Evolutionary conservation across 2,329 filamentous ascomycete species (phyloP).

Genomic region (Ascomycota sp.): DNA sequence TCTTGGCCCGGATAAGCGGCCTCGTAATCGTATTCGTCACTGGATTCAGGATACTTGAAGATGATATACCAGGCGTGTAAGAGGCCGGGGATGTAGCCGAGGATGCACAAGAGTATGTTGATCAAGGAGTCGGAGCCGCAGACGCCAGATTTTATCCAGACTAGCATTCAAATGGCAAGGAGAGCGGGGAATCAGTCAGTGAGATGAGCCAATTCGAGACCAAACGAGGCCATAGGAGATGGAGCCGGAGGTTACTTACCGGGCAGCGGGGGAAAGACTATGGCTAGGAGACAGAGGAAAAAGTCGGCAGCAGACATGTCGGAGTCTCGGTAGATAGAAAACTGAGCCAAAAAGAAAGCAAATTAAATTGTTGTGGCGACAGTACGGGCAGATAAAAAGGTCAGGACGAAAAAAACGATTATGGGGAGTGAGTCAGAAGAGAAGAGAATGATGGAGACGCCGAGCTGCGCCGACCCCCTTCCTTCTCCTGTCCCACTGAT

Average conservation of each 20-base stretch:
- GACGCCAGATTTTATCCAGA: conserved; percentile 92
- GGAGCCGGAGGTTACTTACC: conserved; percentile 17
- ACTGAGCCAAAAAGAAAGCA: too few species aligned
- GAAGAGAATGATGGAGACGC: too few species aligned
- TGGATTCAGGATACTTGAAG: conserved; percentile 60
- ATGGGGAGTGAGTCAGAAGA: too few species aligned
- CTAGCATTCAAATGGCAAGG: conserved; percentile 19
- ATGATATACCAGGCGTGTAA: conserved; percentile 98
- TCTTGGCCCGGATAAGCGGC: conserved; percentile 35
- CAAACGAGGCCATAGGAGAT: neutral
- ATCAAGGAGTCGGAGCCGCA: conserved; percentile 85
- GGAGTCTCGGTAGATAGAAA: neutral
- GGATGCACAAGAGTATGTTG: conserved; percentile 74
- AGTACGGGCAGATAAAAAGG: too few species aligned
- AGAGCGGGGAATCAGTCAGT: neutral
- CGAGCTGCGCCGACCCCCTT: too few species aligned
- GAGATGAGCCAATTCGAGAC: neutral
- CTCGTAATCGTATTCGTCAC: conserved; percentile 42
- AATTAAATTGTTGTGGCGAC: too few species aligned
- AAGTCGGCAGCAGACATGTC: conserved; percentile 38
- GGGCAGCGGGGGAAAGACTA: conserved; percentile 18
- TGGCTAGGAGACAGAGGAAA: conserved; percentile 27
- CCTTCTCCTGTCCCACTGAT: too few species aligned
- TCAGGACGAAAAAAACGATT: too few species aligned
- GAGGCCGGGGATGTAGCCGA: conserved; percentile 68